Conservation (phyloP, 192 early-diverging fungal species). For the Coemansia sp. region DNA sequence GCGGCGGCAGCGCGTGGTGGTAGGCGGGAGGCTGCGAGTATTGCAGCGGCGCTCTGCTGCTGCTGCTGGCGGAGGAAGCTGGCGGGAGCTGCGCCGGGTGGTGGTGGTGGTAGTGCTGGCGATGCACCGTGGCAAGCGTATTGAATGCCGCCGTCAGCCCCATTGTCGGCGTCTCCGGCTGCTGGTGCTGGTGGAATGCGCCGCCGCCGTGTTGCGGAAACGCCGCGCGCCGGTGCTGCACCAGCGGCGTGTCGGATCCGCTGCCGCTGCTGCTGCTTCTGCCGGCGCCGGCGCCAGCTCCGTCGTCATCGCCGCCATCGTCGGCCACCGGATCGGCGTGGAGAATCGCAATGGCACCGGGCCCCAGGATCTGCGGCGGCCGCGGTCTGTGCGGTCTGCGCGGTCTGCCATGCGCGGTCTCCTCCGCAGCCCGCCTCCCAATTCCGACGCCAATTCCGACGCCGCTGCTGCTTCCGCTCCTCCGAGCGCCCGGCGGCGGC, state of each 20-base stretch:
- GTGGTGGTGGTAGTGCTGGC: constrained; percentile 1
- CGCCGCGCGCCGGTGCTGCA: constrained; percentile 2
- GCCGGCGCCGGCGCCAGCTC: not conserved
- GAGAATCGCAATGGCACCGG: constrained; percentile 47
- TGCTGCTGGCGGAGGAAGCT: not conserved
- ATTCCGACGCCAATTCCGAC: not conserved
- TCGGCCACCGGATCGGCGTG: constrained; percentile 28
- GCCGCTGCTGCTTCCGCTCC: not conserved
- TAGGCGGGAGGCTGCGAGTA: not conserved
- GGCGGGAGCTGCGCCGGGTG: not conserved
- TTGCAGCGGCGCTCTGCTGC: not conserved
- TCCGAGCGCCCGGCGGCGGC: constrained; percentile 1
- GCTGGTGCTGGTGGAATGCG: not conserved
- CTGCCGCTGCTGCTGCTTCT: constrained; percentile 16
- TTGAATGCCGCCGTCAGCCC: constrained; percentile 38
- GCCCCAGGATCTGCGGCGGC: constrained; percentile 31
- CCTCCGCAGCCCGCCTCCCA: not conserved
- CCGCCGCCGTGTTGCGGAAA: too few relatives aligned
- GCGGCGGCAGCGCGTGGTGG: not conserved
- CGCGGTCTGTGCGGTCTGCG: constrained; percentile 4
- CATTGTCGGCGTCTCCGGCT: constrained; percentile 37
- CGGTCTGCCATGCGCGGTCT: not conserved
- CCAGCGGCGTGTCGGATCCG: constrained; percentile 35
- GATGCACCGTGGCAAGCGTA: constrained; percentile 25
- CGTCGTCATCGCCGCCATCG: not conserved